Percentiles rank a stretch among this genome's conserved stretches.
phyloP scores from a whole-genome alignment of 805 yeast genomes.

The Saturnispora ahearnii region DNA sequence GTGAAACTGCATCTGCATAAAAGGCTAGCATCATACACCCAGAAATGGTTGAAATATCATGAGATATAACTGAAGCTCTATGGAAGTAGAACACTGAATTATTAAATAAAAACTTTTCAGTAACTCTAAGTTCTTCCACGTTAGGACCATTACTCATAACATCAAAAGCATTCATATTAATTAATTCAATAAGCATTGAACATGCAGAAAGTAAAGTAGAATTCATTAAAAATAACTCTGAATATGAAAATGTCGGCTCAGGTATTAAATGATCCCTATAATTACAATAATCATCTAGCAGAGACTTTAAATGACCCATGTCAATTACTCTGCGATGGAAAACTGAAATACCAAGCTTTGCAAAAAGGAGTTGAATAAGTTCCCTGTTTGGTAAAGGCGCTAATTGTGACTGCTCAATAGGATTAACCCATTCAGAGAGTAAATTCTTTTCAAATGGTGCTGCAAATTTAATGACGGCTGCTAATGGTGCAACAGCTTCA shows the following conservation, averaged over 20 bases:
- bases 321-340: conserved; percentile 7
- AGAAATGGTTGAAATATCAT: conserved; percentile 42
- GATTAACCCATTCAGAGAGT: conserved; percentile 28
- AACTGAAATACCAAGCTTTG: conserved; percentile 4
- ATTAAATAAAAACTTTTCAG: conserved; percentile 27
- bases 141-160: conserved; percentile 1
- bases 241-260: conserved; percentile 20
- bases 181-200: conserved; percentile 9
- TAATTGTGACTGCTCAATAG: conserved; percentile 22
- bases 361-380: conserved; percentile 14
- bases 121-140: conserved; percentile 17
- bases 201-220: conserved; percentile 19
- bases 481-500: conserved; percentile 18
- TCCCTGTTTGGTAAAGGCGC: conserved; percentile 27
- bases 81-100: conserved; percentile 47
- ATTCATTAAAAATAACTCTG: conserved; percentile 29
- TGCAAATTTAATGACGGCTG: conserved; percentile 16
- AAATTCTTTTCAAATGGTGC: conserved; percentile 15
- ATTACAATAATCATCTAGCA: conserved; percentile 17
- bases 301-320: conserved; percentile 3
- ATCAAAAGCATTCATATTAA: conserved; percentile 1
- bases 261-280: conserved; percentile 19
- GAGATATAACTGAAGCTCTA: conserved; percentile 39
- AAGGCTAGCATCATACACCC: conserved; percentile 41
- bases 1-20: conserved; percentile 27